Evolutionary conservation across 805 yeast species (phyloP).

Genomic region (Yarrowia keelungensis): DNA sequence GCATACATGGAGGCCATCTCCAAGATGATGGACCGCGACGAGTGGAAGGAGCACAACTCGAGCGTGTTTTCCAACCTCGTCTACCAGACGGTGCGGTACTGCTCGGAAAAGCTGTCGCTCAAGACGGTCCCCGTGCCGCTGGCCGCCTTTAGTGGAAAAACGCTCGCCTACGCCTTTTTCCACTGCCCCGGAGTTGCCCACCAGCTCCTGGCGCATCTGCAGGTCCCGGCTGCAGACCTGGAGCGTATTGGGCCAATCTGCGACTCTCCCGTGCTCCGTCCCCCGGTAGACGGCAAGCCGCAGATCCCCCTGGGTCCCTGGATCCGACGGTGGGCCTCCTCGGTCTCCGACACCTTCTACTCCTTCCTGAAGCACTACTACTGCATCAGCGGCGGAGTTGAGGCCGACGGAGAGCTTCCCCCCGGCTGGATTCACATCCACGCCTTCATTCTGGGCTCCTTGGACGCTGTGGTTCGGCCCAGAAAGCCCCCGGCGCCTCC

Average conservation of each 20-base stretch:
- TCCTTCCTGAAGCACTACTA: constrained; percentile 55
- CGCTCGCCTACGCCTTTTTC: constrained; percentile 68
- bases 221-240: constrained; percentile 45
- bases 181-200: constrained; percentile 62
- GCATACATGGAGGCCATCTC: constrained; percentile 54
- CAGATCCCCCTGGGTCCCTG: constrained; percentile 47
- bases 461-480: constrained; percentile 48
- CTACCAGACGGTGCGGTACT: constrained; percentile 60
- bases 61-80: constrained; percentile 48
- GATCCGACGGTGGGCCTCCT: constrained; percentile 50
- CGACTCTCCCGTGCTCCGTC: constrained; percentile 22
- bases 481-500: constrained; percentile 27
- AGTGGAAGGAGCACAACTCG: constrained; percentile 48
- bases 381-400: constrained; percentile 44
- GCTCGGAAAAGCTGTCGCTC: constrained; percentile 57
- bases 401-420: constrained; percentile 31
- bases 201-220: constrained; percentile 50
- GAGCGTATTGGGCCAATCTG: constrained; percentile 44
- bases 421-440: constrained; percentile 46
- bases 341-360: constrained; percentile 51
- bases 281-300: constrained; percentile 30
- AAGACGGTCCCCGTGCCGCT: constrained; percentile 63
- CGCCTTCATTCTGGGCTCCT: constrained; percentile 44
- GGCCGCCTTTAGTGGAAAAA: constrained; percentile 73
- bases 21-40: constrained; percentile 51